phyloP scores from a whole-genome alignment of 495 filamentous ascomycete genomes.

The Aspergillus ellipticus region DNA sequence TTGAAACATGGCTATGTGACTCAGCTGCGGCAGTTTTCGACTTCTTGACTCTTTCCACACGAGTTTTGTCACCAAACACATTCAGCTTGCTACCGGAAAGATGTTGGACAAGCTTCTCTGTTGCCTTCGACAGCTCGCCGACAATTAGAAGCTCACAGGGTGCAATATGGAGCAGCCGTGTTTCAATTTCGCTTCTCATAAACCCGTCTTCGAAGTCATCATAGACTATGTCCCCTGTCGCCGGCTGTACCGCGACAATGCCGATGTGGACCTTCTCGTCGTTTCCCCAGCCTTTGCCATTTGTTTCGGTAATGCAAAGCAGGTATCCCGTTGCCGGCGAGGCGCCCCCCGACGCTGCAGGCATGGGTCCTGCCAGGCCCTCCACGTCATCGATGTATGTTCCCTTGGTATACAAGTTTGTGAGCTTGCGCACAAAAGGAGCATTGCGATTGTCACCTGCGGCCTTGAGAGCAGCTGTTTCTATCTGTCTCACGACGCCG shows the following conservation, averaged over 20 bases:
- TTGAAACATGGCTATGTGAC: conserved; percentile 83
- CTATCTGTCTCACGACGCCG: conserved; percentile 91
- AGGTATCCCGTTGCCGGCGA: conserved; percentile 82
- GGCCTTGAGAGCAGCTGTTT: conserved; percentile 96
- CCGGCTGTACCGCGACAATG: conserved; percentile 90
- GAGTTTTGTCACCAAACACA: conserved; percentile 85
- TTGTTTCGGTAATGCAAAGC: conserved; percentile 86
- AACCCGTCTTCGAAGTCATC: conserved; percentile 98
- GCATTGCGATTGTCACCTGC: conserved; percentile 92
- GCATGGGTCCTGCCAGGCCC: conserved; percentile 57
- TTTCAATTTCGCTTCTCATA: conserved; percentile 97
- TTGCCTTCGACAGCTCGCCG: conserved; percentile 86
- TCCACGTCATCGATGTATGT: conserved; percentile 97
- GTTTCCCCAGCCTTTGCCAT: conserved; percentile 77
- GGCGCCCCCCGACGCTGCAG: conserved; percentile 47
- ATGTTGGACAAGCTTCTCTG: conserved; percentile 88
- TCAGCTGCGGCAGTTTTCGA: conserved; percentile 80
- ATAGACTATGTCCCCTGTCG: conserved; percentile 93
- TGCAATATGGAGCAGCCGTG: conserved; percentile 86
- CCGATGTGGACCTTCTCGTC: conserved; percentile 94
- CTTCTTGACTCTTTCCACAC: conserved; percentile 72
- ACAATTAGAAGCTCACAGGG: conserved; percentile 97
- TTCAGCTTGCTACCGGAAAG: conserved; percentile 85
- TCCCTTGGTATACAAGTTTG: conserved; percentile 96
- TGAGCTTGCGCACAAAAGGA: conserved; percentile 88